Percentiles rank a stretch among this genome's conserved stretches.
phyloP scores from a whole-genome alignment of 495 filamentous ascomycete species.

The Hypoxylon fuscum region DNA sequence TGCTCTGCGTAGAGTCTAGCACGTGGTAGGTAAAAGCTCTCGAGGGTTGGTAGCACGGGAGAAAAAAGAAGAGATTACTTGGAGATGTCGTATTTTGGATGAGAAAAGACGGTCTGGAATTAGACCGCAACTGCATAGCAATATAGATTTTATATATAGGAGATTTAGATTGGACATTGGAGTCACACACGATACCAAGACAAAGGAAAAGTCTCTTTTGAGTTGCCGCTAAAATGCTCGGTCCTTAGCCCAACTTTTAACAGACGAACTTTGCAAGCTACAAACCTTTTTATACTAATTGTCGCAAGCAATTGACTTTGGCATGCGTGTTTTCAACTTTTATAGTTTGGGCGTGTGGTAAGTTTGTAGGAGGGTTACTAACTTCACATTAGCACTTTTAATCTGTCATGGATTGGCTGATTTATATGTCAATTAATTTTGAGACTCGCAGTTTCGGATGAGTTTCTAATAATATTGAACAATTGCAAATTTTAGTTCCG shows the following conservation, averaged over 20 bases:
- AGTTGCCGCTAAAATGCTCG: not conserved
- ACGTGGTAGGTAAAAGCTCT: constrained; percentile 22
- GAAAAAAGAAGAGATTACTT: not conserved
- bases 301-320: too few species aligned
- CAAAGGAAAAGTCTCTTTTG: not conserved
- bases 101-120: too few species aligned
- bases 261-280: too few species aligned
- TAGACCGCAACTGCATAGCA: too few species aligned
- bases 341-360: too few species aligned
- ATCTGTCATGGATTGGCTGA: not conserved
- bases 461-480: too few species aligned
- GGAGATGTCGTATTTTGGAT: not conserved
- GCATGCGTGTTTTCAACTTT: too few species aligned
- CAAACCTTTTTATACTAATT: too few species aligned
- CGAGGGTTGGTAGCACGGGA: constrained; percentile 4
- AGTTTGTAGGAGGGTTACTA: not conserved
- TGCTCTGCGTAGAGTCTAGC: constrained; percentile 12
- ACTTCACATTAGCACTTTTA: not conserved
- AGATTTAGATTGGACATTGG: not conserved
- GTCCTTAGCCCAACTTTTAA: not conserved
- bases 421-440: not conserved
- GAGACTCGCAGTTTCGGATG: too few species aligned
- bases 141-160: not conserved
- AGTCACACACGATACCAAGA: not conserved
- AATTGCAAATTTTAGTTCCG: too few species aligned